Conservation (phyloP, 495 filamentous ascomycete species). For the Aspergillus conjunctus region DNA sequence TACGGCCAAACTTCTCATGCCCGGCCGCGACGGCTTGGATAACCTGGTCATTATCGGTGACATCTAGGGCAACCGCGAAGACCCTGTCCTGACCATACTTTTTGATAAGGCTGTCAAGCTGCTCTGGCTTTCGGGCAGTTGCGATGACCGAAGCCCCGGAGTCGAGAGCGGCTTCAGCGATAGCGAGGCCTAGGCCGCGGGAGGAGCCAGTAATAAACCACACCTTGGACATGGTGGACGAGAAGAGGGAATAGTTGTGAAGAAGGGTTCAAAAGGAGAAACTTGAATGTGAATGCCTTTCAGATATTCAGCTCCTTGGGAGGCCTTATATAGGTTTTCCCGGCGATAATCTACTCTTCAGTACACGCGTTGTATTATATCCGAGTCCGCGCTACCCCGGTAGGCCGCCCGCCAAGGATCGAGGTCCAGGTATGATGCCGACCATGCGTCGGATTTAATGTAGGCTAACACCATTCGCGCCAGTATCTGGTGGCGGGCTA, state of each 20-base stretch:
- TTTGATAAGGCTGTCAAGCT: constrained; percentile 27
- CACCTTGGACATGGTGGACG: constrained; percentile 9
- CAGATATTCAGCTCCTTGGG: no score
- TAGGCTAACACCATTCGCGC: no score
- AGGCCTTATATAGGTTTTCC: no score
- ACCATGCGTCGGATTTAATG: no score
- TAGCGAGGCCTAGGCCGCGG: constrained; percentile 53
- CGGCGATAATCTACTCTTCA: no score
- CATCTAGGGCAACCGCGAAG: constrained; percentile 45
- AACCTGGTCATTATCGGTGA: constrained; percentile 25
- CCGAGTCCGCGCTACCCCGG: no score
- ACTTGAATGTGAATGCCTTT: background rate
- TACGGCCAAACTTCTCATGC: constrained; percentile 17
- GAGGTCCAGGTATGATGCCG: no score
- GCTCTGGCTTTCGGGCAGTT: constrained; percentile 50
- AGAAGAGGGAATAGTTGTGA: background rate
- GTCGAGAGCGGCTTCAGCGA: constrained; percentile 47
- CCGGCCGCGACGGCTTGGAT: constrained; percentile 14
- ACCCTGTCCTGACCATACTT: constrained; percentile 26
- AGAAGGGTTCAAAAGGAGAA: background rate
- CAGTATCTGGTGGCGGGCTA: no score
- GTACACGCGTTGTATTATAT: no score
- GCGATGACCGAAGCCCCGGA: constrained; percentile 58
- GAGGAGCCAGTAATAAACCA: constrained; percentile 61
- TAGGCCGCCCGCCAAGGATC: no score